Percentiles rank a stretch among this genome's conserved stretches.
Conservation (phyloP, 495 filamentous ascomycete genomes). For the Trichocladium antarcticum region DNA sequence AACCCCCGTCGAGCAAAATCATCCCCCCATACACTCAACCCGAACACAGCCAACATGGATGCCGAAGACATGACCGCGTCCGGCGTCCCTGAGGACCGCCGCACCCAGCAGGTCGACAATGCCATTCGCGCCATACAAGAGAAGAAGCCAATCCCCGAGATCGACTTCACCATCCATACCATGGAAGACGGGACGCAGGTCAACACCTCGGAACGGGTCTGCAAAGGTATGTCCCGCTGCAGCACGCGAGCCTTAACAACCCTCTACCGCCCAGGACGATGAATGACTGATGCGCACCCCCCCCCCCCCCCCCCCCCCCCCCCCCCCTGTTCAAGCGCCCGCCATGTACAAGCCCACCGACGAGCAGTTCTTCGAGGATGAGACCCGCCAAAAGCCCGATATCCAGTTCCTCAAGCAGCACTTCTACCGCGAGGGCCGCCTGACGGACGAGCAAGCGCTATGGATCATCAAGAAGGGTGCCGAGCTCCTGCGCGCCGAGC, state of each 20-base stretch:
- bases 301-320: too few relatives aligned
- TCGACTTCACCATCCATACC: conserved; percentile 93
- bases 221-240: conserved; percentile 63
- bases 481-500: conserved; percentile 72
- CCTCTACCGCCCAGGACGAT: too few relatives aligned
- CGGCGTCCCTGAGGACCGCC: conserved; percentile 21
- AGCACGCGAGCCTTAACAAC: background rate
- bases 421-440: conserved; percentile 91
- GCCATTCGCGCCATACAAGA: conserved; percentile 72
- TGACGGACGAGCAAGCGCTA: conserved; percentile 93
- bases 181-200: conserved; percentile 97
- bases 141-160: conserved; percentile 91
- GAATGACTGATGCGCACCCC: too few relatives aligned
- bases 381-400: conserved; percentile 80
- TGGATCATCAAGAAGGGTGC: conserved; percentile 85
- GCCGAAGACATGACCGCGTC: conserved; percentile 25
- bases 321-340: conserved; percentile 95
- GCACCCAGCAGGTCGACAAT: conserved; percentile 49
- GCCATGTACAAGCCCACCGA: conserved; percentile 82
- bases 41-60: conserved; percentile 24
- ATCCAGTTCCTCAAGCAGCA: conserved; percentile 93
- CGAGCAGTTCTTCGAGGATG: conserved; percentile 60
- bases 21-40: background rate
- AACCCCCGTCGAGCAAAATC: background rate
- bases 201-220: conserved; percentile 87